A percentile compares a stretch with the other conserved stretches of the same genome.
Evolutionary conservation across 148 eudicot species (phyloP).

Genomic region (Bassia scoparia): DNA sequence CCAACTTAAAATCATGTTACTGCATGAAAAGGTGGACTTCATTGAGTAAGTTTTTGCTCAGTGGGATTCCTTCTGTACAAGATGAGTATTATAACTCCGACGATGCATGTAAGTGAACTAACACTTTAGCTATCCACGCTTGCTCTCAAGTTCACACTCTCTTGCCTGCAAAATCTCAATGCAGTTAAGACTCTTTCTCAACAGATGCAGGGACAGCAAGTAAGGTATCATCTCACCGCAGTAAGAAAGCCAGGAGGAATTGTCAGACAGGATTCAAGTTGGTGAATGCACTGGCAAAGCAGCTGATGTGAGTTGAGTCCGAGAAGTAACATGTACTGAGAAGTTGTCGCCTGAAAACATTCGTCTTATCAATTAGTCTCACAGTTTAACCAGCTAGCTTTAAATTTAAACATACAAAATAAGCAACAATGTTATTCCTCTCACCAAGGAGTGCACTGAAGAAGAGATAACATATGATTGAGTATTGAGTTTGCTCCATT

Average conservation of each 20-base stretch:
- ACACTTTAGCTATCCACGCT: conserved; percentile 49
- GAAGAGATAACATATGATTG: conserved; percentile 47
- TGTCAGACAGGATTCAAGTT: conserved; percentile 63
- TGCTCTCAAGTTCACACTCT: conserved; percentile 51
- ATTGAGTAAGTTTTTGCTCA: conserved; percentile 25
- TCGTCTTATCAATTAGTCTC: neutral
- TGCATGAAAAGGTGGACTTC: conserved; percentile 3
- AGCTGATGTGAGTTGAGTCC: conserved; percentile 68
- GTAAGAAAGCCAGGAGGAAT: conserved; percentile 59
- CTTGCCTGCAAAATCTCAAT: conserved; percentile 45
- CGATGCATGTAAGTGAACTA: conserved; percentile 45
- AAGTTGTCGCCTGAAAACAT: conserved; percentile 51
- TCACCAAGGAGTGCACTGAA: conserved; percentile 60
- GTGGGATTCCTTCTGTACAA: conserved; percentile 56
- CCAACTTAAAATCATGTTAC: conserved; percentile 13
- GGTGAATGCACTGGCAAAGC: conserved; percentile 61
- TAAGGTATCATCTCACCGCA: conserved; percentile 39
- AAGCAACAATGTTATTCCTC: conserved; percentile 10
- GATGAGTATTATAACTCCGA: conserved; percentile 49
- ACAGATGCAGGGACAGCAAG: neutral
- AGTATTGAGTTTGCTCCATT: conserved; percentile 41
- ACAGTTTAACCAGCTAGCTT: neutral
- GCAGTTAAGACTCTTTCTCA: neutral
- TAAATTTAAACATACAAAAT: neutral
- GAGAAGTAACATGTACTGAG: conserved; percentile 52